Evolutionary conservation across 306 rosid species (phyloP).

Genomic region (Chamaecrista fasciculata): DNA sequence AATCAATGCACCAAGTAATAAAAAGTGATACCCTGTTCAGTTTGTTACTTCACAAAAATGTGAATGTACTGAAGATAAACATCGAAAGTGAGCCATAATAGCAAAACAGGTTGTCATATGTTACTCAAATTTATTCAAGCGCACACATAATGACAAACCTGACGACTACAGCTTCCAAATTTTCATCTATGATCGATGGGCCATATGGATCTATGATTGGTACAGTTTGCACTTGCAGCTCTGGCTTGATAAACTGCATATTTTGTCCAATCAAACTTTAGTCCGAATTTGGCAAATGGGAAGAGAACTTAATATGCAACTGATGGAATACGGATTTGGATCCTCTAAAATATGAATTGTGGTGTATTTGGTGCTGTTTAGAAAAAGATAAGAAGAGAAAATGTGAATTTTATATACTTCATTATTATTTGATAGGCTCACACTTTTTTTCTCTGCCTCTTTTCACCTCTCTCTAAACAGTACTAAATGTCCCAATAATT

Average conservation of each 20-base stretch:
- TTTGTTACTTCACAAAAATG: slow-evolving; percentile 22
- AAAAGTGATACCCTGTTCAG: background rate
- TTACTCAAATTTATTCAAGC: too few species aligned
- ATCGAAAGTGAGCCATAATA: too few species aligned
- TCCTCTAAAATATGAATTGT: too few species aligned
- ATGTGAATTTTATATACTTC: too few species aligned
- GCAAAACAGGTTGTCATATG: too few species aligned
- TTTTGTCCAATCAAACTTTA: background rate
- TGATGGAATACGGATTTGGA: background rate
- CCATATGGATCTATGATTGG: slow-evolving; percentile 89
- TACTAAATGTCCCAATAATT: too few species aligned
- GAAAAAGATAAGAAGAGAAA: too few species aligned
- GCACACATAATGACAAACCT: slow-evolving; percentile 72
- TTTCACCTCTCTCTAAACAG: too few species aligned
- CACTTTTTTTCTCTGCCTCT: too few species aligned
- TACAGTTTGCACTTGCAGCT: slow-evolving; percentile 61
- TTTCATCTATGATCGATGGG: slow-evolving; percentile 77
- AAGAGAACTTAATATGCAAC: slow-evolving; percentile 2
- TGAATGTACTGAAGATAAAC: background rate
- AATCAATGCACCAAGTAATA: slow-evolving; percentile 8
- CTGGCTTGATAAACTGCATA: slow-evolving; percentile 76
- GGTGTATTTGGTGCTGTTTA: too few species aligned
- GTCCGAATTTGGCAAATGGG: background rate
- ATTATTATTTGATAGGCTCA: too few species aligned
- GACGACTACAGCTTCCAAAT: slow-evolving; percentile 83